These are phyloP conservation scores for Heimioporus sp. DNA, from an alignment of 768 basidiomycete genomes.

Conservation along the genomic window DNA sequence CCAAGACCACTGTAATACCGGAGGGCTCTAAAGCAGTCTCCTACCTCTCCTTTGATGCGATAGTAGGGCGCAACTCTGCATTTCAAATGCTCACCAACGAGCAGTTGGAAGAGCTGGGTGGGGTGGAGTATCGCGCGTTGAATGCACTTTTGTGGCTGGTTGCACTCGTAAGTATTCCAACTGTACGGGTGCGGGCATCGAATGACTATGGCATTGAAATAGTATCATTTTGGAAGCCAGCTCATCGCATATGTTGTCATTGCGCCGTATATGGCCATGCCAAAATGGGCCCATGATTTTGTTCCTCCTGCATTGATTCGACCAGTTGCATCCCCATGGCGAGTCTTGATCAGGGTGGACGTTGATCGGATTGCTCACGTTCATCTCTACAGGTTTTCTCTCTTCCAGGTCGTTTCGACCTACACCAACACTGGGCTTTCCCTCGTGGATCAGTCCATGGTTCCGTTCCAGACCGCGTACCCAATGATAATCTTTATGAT, in stretches of 20 bases:
- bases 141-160: conserved; percentile 82
- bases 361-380: background rate
- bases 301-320: conserved; percentile 55
- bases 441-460: conserved; percentile 85
- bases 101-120: conserved; percentile 88
- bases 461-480: conserved; percentile 87
- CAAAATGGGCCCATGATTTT: conserved; percentile 61
- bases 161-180: conserved; percentile 49
- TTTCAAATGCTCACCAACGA: conserved; percentile 71
- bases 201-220: conserved; percentile 4
- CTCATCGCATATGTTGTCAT: conserved; percentile 69
- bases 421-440: conserved; percentile 90
- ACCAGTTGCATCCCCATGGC: conserved; percentile 66
- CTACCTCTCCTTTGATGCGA: conserved; percentile 84
- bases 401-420: conserved; percentile 82
- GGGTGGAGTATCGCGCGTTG: conserved; percentile 88
- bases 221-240: conserved; percentile 83
- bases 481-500: conserved; percentile 73
- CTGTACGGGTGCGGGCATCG: background rate
- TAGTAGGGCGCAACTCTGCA: conserved; percentile 79
- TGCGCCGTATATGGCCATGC: conserved; percentile 72
- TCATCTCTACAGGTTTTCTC: conserved; percentile 60
- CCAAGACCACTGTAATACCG: conserved; percentile 9
- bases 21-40: conserved; percentile 56
- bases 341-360: conserved; percentile 5